Percentiles rank a stretch among this genome's conserved stretches.
These are phyloP conservation scores for Aspergillus baeticus DNA, from an alignment of 495 filamentous ascomycete genomes.

Conservation along the genomic window DNA sequence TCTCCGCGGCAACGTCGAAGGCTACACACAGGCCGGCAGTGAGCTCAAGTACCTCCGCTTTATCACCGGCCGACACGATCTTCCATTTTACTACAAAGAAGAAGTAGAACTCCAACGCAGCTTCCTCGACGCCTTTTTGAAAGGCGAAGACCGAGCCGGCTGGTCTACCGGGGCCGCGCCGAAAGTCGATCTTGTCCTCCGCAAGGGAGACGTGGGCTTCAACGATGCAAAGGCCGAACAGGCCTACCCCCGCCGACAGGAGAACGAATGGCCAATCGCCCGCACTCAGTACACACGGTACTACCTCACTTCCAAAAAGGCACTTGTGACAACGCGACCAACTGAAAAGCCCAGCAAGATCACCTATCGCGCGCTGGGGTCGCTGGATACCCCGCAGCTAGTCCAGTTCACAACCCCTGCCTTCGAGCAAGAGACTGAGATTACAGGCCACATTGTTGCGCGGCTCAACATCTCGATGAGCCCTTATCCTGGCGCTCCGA, in stretches of 20 bases:
- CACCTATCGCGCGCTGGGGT: conserved; percentile 56
- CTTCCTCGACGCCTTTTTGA: conserved; percentile 68
- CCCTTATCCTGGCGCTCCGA: conserved; percentile 28
- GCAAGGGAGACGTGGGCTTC: conserved; percentile 62
- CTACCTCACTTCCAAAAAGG: conserved; percentile 45
- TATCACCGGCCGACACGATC: conserved; percentile 66
- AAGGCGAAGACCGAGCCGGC: conserved; percentile 56
- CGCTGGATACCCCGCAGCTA: conserved; percentile 39
- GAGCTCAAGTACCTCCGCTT: conserved; percentile 64
- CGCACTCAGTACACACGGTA: conserved; percentile 58
- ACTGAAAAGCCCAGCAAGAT: conserved; percentile 30
- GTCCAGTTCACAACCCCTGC: conserved; percentile 54
- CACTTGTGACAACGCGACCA: conserved; percentile 23
- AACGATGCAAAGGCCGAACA: conserved; percentile 59
- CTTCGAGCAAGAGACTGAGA: conserved; percentile 58
- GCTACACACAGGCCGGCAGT: conserved; percentile 58
- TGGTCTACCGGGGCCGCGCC: conserved; percentile 59
- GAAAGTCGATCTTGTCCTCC: conserved; percentile 54
- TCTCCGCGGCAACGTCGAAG: conserved; percentile 64
- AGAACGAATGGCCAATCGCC: conserved; percentile 63
- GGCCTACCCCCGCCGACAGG: conserved; percentile 47
- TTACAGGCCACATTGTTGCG: conserved; percentile 65
- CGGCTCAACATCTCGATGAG: conserved; percentile 60
- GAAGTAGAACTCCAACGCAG: conserved; percentile 63
- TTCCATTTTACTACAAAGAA: conserved; percentile 68